Conservation (phyloP, 2,329 filamentous ascomycete genomes). For the Sarocladiaceae sp. region DNA sequence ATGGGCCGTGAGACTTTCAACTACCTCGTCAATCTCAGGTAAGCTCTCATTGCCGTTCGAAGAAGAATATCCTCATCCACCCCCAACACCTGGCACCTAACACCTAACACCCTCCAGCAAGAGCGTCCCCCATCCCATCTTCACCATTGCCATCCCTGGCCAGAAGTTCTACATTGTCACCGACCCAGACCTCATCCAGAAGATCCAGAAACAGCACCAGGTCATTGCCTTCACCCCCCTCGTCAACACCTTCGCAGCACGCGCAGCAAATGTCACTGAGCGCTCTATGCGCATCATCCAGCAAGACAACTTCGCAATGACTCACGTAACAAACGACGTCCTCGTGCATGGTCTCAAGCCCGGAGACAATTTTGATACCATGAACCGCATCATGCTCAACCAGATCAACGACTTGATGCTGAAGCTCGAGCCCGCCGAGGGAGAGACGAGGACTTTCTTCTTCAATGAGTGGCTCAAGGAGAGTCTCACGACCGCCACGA, state of each 20-base stretch:
- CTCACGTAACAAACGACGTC: slow-evolving; percentile 7
- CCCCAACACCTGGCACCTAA: too few relatives aligned
- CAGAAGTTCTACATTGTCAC: slow-evolving; percentile 12
- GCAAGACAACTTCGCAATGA: slow-evolving; percentile 8
- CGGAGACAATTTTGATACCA: slow-evolving; percentile 9
- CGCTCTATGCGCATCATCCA: too few relatives aligned
- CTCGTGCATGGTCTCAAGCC: slow-evolving; percentile 11
- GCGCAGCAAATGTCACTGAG: too few relatives aligned
- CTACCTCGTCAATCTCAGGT: slow-evolving; percentile 9
- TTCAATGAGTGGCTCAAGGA: slow-evolving; percentile 10
- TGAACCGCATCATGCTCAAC: slow-evolving; percentile 12
- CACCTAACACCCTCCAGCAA: slow-evolving; percentile 2
- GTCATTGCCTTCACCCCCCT: slow-evolving; percentile 5
- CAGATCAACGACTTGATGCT: slow-evolving; percentile 7
- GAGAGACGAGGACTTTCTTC: neutral
- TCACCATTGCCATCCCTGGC: slow-evolving; percentile 10
- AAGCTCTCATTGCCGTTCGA: neutral
- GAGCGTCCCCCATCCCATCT: slow-evolving; percentile 6
- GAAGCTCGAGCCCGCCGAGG: slow-evolving; percentile 4
- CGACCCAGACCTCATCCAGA: slow-evolving; percentile 10
- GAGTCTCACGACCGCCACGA: slow-evolving; percentile 10
- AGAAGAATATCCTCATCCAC: too few relatives aligned
- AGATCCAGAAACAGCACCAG: slow-evolving; percentile 9
- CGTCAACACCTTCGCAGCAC: neutral
- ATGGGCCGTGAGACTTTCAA: slow-evolving; percentile 4